Conservation (phyloP, 331 rosid genomes). For the Acacia concinna region DNA sequence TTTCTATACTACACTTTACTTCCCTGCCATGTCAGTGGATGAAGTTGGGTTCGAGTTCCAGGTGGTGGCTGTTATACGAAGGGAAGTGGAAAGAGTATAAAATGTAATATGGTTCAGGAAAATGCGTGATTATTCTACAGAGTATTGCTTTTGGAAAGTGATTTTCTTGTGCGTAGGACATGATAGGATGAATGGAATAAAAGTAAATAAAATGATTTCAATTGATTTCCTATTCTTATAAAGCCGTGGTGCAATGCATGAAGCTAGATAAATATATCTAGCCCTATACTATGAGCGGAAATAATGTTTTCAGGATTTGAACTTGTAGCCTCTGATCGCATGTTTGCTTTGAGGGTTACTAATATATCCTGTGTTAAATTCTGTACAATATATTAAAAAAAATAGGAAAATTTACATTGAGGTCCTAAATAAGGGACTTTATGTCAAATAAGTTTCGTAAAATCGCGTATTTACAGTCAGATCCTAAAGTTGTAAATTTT, state of each 20-base stretch:
- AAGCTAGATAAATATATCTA: too few relatives aligned
- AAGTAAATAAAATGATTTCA: background rate
- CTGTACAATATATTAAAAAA: too few relatives aligned
- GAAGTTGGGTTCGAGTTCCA: background rate
- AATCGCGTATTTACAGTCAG: too few relatives aligned
- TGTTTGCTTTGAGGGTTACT: too few relatives aligned
- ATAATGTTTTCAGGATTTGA: too few relatives aligned
- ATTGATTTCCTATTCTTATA: background rate
- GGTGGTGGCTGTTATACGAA: background rate
- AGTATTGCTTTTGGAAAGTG: background rate
- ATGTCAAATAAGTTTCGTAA: too few relatives aligned
- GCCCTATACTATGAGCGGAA: too few relatives aligned
- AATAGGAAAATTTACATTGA: too few relatives aligned
- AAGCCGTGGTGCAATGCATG: background rate
- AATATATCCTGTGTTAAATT: too few relatives aligned
- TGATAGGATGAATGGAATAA: background rate
- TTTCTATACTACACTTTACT: background rate
- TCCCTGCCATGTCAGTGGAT: background rate
- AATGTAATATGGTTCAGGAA: background rate
- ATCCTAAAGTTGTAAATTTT: too few relatives aligned
- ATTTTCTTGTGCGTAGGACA: background rate
- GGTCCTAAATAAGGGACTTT: too few relatives aligned
- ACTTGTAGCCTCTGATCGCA: too few relatives aligned
- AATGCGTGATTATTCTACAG: background rate
- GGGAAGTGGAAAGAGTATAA: background rate